phyloP scores from a whole-genome alignment of 2,329 filamentous ascomycete genomes.

The Xylariaceae sp. region DNA sequence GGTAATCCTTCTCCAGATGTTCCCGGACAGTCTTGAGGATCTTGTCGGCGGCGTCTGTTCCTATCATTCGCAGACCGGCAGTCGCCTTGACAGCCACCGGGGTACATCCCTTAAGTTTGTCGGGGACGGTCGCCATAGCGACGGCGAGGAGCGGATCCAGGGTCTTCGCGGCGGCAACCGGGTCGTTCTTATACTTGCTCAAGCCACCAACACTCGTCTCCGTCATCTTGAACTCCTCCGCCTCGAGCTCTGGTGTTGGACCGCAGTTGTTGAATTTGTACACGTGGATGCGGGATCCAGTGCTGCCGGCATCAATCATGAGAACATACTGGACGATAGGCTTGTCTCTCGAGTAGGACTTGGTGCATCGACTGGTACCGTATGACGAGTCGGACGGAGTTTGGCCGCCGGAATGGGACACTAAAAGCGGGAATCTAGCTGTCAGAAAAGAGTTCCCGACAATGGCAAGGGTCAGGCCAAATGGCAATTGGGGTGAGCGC shows the following conservation, averaged over 20 bases:
- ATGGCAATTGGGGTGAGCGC: constrained; percentile 16
- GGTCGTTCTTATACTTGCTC: constrained; percentile 81
- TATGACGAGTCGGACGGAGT: constrained; percentile 54
- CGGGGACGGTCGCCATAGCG: constrained; percentile 77
- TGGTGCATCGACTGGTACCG: constrained; percentile 70
- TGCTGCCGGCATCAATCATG: constrained; percentile 98
- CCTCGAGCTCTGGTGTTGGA: constrained; percentile 85
- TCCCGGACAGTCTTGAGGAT: constrained; percentile 81
- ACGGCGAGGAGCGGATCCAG: constrained; percentile 83
- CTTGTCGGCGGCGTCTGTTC: constrained; percentile 69
- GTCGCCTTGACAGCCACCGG: constrained; percentile 98
- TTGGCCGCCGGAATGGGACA: constrained; percentile 41
- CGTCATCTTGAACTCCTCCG: constrained; percentile 91
- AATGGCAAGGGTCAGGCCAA: background rate
- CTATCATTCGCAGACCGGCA: constrained; percentile 84
- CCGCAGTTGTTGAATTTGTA: constrained; percentile 99
- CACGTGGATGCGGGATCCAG: constrained; percentile 94
- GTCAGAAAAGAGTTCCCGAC: constrained; percentile 17
- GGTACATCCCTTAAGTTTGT: constrained; percentile 84
- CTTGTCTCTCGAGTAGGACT: constrained; percentile 79
- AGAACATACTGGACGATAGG: constrained; percentile 95
- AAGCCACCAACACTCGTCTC: constrained; percentile 77
- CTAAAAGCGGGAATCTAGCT: constrained; percentile 8
- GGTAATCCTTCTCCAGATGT: constrained; percentile 82
- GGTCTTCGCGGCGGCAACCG: constrained; percentile 81